These are phyloP conservation scores for Brassica balearica DNA, from an alignment of 441 rosid species.

Conservation along the genomic window DNA sequence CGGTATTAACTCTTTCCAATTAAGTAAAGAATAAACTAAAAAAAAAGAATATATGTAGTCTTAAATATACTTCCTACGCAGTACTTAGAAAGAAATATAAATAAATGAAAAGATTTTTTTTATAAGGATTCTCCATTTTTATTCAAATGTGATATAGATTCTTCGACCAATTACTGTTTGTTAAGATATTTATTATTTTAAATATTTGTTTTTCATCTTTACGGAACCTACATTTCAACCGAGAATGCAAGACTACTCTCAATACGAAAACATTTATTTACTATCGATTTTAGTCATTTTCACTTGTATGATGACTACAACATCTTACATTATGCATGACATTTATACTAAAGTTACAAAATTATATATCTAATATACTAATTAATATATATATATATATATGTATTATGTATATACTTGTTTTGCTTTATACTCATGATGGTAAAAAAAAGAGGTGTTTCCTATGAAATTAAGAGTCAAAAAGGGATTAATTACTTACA, in stretches of 20 bases:
- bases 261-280: background rate
- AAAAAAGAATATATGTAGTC: constrained; percentile 17
- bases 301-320: constrained; percentile 25
- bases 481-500: constrained; percentile 73
- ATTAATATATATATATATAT: background rate
- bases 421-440: constrained; percentile 22
- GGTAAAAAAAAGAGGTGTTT: constrained; percentile 25
- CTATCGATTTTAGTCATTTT: background rate
- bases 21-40: constrained; percentile 39
- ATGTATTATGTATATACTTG: background rate
- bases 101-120: background rate
- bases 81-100: constrained; percentile 1
- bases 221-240: background rate
- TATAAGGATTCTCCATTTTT: constrained; percentile 22
- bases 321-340: constrained; percentile 10
- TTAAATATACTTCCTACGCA: constrained; percentile 35
- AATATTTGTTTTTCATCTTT: constrained; percentile 4
- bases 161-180: constrained; percentile 16
- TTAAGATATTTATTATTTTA: background rate
- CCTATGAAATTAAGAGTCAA: constrained; percentile 70
- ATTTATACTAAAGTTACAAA: constrained; percentile 1
- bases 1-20: constrained; percentile 41
- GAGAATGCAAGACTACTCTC: constrained; percentile 8
- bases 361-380: background rate
- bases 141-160: constrained; percentile 29